These are phyloP conservation scores for Phascolomyces articulosus DNA, from an alignment of 371 early-diverging fungal genomes.

Conservation along the genomic window DNA sequence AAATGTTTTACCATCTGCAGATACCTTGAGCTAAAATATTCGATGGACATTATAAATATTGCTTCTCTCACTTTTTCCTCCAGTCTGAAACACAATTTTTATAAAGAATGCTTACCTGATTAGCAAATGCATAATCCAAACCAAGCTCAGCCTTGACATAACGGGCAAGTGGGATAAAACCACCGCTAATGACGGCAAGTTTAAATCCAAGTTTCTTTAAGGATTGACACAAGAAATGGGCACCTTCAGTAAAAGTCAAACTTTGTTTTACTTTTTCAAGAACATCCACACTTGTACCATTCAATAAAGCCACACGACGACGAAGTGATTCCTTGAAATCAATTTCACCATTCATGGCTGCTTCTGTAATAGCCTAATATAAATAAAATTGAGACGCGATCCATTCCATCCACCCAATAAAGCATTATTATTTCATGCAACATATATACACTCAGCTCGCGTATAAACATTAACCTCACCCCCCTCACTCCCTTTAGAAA, in stretches of 20 bases:
- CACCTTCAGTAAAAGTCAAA: constrained; percentile 92
- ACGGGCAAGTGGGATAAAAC: constrained; percentile 91
- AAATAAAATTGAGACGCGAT: background rate
- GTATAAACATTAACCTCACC: too few species aligned
- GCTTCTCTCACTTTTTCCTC: too few species aligned
- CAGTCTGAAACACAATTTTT: too few species aligned
- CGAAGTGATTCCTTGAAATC: constrained; percentile 93
- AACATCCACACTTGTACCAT: constrained; percentile 83
- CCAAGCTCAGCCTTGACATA: constrained; percentile 89
- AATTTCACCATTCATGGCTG: constrained; percentile 96
- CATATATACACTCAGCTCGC: too few species aligned
- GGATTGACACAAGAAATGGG: constrained; percentile 81
- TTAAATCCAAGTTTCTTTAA: constrained; percentile 93
- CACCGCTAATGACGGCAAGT: constrained; percentile 93
- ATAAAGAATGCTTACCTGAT: constrained; percentile 59
- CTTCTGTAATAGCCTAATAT: constrained; percentile 84
- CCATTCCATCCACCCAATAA: background rate
- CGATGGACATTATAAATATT: too few species aligned
- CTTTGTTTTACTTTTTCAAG: constrained; percentile 76
- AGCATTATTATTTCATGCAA: too few species aligned
- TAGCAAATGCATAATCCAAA: constrained; percentile 97
- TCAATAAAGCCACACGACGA: constrained; percentile 85
- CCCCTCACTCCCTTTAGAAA: background rate
- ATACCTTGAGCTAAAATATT: constrained; percentile 67
- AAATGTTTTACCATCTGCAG: constrained; percentile 78